These are phyloP conservation scores for Cyclotella kingstonii DNA, from an alignment of 108 stramenopile genomes.

Conservation along the genomic window DNA sequence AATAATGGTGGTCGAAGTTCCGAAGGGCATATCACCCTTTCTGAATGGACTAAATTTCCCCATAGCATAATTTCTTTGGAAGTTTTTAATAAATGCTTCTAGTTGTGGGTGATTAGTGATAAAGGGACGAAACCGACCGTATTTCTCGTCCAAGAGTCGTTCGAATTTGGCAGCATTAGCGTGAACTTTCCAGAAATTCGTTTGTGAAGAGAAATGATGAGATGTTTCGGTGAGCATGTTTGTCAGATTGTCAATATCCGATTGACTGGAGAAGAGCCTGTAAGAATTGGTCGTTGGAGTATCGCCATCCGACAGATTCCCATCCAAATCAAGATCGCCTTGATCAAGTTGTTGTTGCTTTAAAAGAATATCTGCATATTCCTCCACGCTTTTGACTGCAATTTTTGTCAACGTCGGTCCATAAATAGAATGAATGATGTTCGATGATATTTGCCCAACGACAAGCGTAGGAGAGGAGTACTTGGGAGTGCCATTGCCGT, in stretches of 20 bases:
- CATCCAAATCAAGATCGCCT: too few relatives aligned
- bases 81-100: conserved; percentile 49
- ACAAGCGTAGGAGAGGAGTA: conserved; percentile 48
- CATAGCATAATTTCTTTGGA: conserved; percentile 73
- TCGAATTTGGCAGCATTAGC: conserved; percentile 87
- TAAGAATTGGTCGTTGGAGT: not conserved
- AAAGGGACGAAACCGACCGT: conserved; percentile 81
- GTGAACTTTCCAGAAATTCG: conserved; percentile 57
- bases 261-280: conserved; percentile 45
- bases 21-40: conserved; percentile 54
- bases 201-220: conserved; percentile 53
- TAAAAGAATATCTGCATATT: conserved; percentile 58
- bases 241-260: conserved; percentile 56
- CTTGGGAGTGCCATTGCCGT: conserved; percentile 9
- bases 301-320: conserved; percentile 24
- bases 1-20: conserved; percentile 62
- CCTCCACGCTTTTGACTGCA: conserved; percentile 51
- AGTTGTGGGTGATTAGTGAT: conserved; percentile 76
- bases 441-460: conserved; percentile 69
- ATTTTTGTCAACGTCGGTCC: conserved; percentile 48
- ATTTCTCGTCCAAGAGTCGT: conserved; percentile 79
- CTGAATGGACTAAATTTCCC: conserved; percentile 73
- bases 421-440: conserved; percentile 58
- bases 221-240: conserved; percentile 53
- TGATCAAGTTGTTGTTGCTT: too few relatives aligned